Evolutionary conservation across 305 asterid species (phyloP).

Genomic region (Euphrasia arctica): DNA sequence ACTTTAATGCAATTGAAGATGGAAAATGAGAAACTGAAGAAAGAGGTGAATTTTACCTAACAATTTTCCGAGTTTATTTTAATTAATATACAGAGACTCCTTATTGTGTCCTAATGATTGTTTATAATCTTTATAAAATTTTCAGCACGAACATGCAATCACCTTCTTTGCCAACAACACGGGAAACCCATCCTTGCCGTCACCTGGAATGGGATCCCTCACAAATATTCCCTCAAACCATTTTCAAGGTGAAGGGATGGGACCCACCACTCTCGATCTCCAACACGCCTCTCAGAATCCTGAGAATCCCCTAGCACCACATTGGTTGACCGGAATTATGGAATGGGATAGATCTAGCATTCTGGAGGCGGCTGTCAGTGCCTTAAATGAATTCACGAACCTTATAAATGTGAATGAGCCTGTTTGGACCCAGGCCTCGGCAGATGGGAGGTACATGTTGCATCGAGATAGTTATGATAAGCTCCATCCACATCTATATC

Average conservation of each 20-base stretch:
- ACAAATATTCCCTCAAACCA: slow-evolving; percentile 20
- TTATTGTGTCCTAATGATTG: neutral
- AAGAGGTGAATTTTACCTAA: slow-evolving; percentile 42
- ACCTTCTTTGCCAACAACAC: slow-evolving; percentile 31
- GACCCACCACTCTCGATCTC: slow-evolving; percentile 15
- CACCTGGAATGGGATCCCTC: slow-evolving; percentile 23
- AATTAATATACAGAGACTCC: neutral
- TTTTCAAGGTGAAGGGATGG: slow-evolving; percentile 25
- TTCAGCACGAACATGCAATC: slow-evolving; percentile 42
- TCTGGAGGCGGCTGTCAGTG: slow-evolving; percentile 36
- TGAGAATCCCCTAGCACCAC: slow-evolving; percentile 12
- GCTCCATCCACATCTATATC: slow-evolving; percentile 39
- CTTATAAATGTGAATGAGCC: slow-evolving; percentile 56
- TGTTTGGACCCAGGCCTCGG: slow-evolving; percentile 45
- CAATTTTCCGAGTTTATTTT: neutral
- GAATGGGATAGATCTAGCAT: slow-evolving; percentile 39
- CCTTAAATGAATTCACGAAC: slow-evolving; percentile 54
- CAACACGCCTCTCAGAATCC: slow-evolving; percentile 24
- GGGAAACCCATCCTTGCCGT: slow-evolving; percentile 31
- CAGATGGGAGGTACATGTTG: slow-evolving; percentile 42
- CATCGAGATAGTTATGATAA: slow-evolving; percentile 51
- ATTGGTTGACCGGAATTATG: slow-evolving; percentile 26
- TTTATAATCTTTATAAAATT: neutral
- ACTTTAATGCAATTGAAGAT: slow-evolving; percentile 36
- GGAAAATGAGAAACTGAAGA: slow-evolving; percentile 55